Conservation (phyloP, 495 filamentous ascomycete genomes). For the Penicillium canescens region DNA sequence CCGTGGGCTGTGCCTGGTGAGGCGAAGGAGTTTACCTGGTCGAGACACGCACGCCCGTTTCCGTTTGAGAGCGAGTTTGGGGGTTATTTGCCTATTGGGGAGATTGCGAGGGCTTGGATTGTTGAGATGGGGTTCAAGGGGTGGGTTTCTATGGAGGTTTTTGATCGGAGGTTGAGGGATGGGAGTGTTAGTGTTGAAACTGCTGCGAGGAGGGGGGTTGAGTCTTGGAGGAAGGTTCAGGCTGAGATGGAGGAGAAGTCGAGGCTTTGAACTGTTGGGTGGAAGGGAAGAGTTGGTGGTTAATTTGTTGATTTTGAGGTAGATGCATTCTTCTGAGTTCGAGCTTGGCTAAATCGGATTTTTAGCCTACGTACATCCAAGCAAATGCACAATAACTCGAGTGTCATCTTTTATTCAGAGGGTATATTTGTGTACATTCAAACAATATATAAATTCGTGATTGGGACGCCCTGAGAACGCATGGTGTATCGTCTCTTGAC, state of each 20-base stretch:
- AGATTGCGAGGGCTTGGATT: constrained; percentile 51
- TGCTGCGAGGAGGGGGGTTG: constrained; percentile 22
- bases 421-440: constrained; percentile 25
- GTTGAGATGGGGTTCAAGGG: constrained; percentile 63
- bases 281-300: too few relatives aligned
- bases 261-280: background rate
- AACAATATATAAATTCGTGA: constrained; percentile 78
- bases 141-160: constrained; percentile 74
- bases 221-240: constrained; percentile 29
- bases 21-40: constrained; percentile 73
- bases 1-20: constrained; percentile 62
- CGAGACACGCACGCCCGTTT: constrained; percentile 62
- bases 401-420: background rate
- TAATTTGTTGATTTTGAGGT: too few relatives aligned
- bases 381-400: background rate
- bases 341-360: constrained; percentile 5
- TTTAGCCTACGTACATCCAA: background rate
- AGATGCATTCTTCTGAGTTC: background rate
- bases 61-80: background rate
- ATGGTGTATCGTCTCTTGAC: constrained; percentile 77
- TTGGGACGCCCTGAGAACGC: constrained; percentile 75
- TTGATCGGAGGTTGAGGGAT: constrained; percentile 64
- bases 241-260: background rate
- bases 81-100: constrained; percentile 8
- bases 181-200: constrained; percentile 22